Base-by-base conservation (phyloP, 306 rosid genomes). In the Ammopiptanthus mongolicus region DNA sequence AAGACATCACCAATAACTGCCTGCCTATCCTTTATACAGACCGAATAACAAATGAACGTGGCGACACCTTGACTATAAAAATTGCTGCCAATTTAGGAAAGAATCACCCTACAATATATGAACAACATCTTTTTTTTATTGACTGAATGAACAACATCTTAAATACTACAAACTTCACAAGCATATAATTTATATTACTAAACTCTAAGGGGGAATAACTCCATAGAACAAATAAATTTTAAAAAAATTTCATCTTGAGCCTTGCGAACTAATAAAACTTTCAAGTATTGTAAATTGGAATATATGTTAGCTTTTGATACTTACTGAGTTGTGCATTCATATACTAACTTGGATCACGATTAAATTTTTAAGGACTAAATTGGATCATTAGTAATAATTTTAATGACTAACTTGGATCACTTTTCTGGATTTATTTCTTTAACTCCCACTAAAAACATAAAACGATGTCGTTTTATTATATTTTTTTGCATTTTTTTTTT, bases 1-100 rank as follows among this genome's bases (percentile, higher is more conserved):
- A 74, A 84, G 50, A 85, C 59, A 83, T 58, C 75, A 77, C 28
- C 50, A 66, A 83, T 86, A 83, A 90, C 74, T 74, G 75, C 62
- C 76, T 81, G 81, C 74, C 83, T 77, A 81, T 75, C 83, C 53
- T 75, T 78, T 64, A 83, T 33, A 80, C 37, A 68, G 69, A 82
- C 69, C 71, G 78, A 84, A 25, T 25, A 25, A 25, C 28, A 2
- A 25, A 25, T 25, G 28, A 23, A 23, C 33, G 65, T 56, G 46
- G 68, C 53, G 82, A 86, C 86, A 78, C 67, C 71, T 55, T 65
- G 67, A 78, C 62, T 39, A 17, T 50, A 63, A 75, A 75, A 66
- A 73, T 28, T 5, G 63, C 69, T 25, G 28, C 1, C 28, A 25
- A 25, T 0, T 73, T 39, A 62, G 51, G 62, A 74, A 71, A 53